Conservation (phyloP, 257 asterid species). For the Osmanthus fragrans region DNA sequence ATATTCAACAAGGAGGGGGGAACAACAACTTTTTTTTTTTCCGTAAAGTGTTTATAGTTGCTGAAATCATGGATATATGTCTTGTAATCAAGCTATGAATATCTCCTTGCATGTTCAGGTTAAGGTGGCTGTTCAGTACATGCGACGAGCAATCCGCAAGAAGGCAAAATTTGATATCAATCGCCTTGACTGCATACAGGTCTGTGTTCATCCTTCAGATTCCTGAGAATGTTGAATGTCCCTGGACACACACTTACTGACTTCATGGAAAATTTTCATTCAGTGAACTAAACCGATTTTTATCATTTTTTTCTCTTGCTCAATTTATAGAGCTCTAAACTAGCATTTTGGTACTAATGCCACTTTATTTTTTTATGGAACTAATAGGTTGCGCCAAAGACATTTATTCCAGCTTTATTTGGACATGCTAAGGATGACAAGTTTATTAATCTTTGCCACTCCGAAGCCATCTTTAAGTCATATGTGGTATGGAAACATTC, state of each 20-base stretch:
- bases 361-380: constrained; percentile 19
- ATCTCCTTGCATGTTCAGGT: constrained; percentile 46
- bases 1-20: constrained; percentile 1
- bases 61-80: background rate
- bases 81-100: constrained; percentile 19
- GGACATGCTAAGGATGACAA: constrained; percentile 96
- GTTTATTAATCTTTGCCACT: constrained; percentile 76
- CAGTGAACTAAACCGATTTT: background rate
- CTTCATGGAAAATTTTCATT: background rate
- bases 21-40: constrained; percentile 3
- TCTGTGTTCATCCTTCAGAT: constrained; percentile 32
- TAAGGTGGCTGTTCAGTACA: constrained; percentile 89
- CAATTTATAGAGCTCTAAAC: constrained; percentile 19
- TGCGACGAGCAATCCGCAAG: constrained; percentile 87
- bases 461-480: constrained; percentile 74
- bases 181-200: constrained; percentile 79
- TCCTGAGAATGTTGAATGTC: constrained; percentile 16
- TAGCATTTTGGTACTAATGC: constrained; percentile 22
- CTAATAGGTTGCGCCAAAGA: constrained; percentile 81
- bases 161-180: constrained; percentile 91
- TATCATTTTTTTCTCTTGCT: background rate
- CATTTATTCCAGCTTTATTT: constrained; percentile 89
- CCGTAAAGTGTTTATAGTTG: background rate
- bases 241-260: constrained; percentile 4
- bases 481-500: constrained; percentile 58